Conservation (phyloP, 805 yeast species). For the Saccharomyces paradoxus region DNA sequence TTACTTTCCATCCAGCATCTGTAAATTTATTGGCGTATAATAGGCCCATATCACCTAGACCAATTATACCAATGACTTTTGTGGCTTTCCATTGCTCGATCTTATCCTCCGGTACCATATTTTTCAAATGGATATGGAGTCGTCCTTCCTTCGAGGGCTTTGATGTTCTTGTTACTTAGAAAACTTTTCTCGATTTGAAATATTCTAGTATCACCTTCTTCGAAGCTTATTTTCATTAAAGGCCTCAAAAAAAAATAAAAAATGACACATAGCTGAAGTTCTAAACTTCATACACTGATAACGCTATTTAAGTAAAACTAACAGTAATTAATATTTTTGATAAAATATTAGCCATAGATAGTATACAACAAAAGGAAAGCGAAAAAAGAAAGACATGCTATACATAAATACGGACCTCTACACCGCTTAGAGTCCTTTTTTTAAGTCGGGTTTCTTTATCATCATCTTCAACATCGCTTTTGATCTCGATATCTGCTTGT, state of each 20-base stretch:
- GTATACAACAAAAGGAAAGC: not conserved
- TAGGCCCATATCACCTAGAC: constrained; percentile 94
- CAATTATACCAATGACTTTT: constrained; percentile 80
- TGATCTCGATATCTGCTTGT: constrained; percentile 25
- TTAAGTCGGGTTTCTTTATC: constrained; percentile 28
- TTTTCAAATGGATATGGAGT: not conserved
- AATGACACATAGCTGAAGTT: not conserved
- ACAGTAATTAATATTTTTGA: too few relatives aligned
- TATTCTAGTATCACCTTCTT: not conserved
- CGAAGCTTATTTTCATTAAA: not conserved
- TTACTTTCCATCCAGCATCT: constrained; percentile 80
- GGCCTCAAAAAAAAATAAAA: not conserved
- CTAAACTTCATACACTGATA: not conserved
- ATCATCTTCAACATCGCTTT: constrained; percentile 23
- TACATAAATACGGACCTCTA: constrained; percentile 36
- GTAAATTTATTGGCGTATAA: constrained; percentile 74
- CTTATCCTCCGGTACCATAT: constrained; percentile 9
- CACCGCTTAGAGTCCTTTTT: constrained; percentile 35
- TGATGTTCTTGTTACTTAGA: not conserved
- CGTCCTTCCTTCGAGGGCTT: not conserved
- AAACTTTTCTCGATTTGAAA: not conserved
- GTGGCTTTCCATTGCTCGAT: constrained; percentile 32
- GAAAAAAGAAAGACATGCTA: not conserved
- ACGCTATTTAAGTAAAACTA: not conserved
- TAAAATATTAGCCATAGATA: not conserved